These are phyloP conservation scores for Trypanosoma theileri DNA, from an alignment of 208 protist species.

Conservation along the genomic window DNA sequence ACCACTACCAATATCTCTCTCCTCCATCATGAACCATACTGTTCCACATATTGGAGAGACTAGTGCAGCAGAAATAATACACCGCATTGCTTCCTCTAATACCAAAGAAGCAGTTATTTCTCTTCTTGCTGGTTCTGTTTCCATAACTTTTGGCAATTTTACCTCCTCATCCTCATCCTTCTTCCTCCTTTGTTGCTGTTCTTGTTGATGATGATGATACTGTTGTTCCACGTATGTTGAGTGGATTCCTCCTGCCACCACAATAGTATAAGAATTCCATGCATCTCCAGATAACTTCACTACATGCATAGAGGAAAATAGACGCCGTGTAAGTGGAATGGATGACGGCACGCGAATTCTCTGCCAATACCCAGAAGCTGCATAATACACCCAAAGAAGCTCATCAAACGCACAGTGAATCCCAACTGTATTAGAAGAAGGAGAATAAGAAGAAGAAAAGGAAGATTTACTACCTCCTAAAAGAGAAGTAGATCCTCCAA, in stretches of 20 bases:
- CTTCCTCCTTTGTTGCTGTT: too few relatives aligned
- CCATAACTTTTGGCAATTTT: too few relatives aligned
- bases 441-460: background rate
- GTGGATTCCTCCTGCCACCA: conserved; percentile 23
- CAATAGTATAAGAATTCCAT: conserved; percentile 4
- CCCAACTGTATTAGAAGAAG: background rate
- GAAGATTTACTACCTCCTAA: conserved; percentile 22
- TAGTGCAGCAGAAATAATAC: conserved; percentile 4
- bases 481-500: conserved; percentile 31
- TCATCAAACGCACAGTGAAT: conserved; percentile 34
- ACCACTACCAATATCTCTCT: background rate
- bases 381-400: conserved; percentile 56
- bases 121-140: background rate
- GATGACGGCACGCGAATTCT: conserved; percentile 33
- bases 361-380: conserved; percentile 37
- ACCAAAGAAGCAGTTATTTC: background rate
- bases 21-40: conserved; percentile 16
- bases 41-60: conserved; percentile 4
- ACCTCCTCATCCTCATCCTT: too few relatives aligned
- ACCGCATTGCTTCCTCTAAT: background rate
- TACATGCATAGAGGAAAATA: conserved; percentile 42
- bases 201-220: background rate
- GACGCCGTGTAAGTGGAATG: conserved; percentile 32
- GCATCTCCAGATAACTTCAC: conserved; percentile 3
- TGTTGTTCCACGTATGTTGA: background rate